phyloP scores from a whole-genome alignment of 2,329 filamentous ascomycete species.

The Ilyonectria mors-panacis region DNA sequence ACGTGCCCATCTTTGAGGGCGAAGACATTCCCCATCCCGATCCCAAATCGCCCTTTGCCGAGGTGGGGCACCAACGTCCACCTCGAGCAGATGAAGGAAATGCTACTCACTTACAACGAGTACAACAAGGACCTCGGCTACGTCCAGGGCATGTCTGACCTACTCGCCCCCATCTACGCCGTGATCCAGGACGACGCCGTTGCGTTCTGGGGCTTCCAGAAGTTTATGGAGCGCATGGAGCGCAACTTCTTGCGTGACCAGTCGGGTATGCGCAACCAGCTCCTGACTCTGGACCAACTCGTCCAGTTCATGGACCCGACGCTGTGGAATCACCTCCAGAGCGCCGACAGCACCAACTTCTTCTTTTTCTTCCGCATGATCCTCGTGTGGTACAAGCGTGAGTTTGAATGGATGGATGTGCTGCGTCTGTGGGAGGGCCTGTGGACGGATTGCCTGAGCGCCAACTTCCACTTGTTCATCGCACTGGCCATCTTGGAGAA shows the following conservation, averaged over 20 bases:
- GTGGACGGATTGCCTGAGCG: conserved; percentile 93
- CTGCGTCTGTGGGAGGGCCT: conserved; percentile 91
- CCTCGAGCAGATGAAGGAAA: conserved; percentile 98
- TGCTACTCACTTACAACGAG: conserved; percentile 98
- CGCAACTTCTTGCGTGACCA: conserved; percentile 96
- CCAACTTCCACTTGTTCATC: conserved; percentile 94
- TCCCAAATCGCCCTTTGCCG: conserved; percentile 93
- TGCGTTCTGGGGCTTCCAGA: conserved; percentile 96
- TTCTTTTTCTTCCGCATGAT: conserved; percentile 99
- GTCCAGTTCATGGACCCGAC: conserved; percentile 97
- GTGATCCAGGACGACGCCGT: conserved; percentile 97
- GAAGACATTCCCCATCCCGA: conserved; percentile 98
- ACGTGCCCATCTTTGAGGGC: conserved; percentile 93
- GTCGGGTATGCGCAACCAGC: conserved; percentile 94
- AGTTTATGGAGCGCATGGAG: conserved; percentile 99
- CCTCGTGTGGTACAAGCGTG: conserved; percentile 98
- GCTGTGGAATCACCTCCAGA: conserved; percentile 90
- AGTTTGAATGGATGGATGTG: conserved; percentile 92
- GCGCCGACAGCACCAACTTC: conserved; percentile 96
- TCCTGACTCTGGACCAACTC: conserved; percentile 91
- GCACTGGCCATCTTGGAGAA: conserved; percentile 96
- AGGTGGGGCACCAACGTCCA: conserved; percentile 96
- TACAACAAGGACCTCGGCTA: conserved; percentile 97
- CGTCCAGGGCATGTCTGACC: conserved; percentile 98
- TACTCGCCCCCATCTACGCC: conserved; percentile 95